These are phyloP conservation scores for Fusarium sp. DNA, from an alignment of 2,329 filamentous ascomycete genomes.

Conservation along the genomic window DNA sequence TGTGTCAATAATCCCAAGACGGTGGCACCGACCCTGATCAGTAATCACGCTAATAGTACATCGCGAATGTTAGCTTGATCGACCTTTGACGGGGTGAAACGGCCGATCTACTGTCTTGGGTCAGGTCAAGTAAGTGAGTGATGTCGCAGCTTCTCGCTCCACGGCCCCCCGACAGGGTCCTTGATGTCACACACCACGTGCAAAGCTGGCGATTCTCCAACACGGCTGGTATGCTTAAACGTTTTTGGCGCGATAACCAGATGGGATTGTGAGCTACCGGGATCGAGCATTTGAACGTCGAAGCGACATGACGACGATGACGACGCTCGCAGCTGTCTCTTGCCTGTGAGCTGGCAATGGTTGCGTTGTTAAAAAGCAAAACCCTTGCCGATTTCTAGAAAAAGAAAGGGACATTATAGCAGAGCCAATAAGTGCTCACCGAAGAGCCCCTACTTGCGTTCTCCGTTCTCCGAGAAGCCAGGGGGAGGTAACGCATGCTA, in stretches of 20 bases:
- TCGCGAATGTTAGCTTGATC: neutral
- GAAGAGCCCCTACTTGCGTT: neutral
- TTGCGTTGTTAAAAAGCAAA: constrained; percentile 1
- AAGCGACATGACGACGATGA: neutral
- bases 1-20: constrained; percentile 11
- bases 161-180: neutral
- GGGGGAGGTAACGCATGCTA: neutral
- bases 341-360: neutral
- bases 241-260: constrained; percentile 6
- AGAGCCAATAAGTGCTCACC: neutral
- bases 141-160: neutral
- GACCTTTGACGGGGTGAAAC: neutral
- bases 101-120: constrained; percentile 6
- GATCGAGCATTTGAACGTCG: neutral
- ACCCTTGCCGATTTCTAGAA: constrained; percentile 6
- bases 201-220: neutral
- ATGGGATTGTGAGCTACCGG: neutral
- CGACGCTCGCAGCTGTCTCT: neutral
- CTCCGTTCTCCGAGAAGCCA: neutral
- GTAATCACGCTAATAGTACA: constrained; percentile 13
- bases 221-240: neutral
- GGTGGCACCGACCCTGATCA: constrained; percentile 13
- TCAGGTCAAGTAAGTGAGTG: neutral
- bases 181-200: constrained; percentile 20
- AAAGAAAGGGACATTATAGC: neutral